Percentiles rank a stretch among this genome's conserved stretches.
Evolutionary conservation across 176 grass and related monocot genomes (phyloP).

Genomic region (Avena eriantha): DNA sequence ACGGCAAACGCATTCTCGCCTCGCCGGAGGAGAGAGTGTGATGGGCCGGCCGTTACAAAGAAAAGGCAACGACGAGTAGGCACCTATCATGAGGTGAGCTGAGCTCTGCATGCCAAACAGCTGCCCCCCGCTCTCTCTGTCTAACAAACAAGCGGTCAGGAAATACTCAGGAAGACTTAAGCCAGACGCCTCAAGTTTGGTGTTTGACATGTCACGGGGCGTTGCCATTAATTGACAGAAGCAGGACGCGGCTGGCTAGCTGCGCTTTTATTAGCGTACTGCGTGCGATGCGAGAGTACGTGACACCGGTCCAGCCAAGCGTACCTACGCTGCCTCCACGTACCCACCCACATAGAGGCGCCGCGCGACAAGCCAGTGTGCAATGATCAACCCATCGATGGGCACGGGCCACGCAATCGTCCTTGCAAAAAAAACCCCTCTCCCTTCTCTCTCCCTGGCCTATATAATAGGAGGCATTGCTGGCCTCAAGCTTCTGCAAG

Average conservation of each 20-base stretch:
- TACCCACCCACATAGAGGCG: conserved; percentile 1
- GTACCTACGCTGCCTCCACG: not conserved
- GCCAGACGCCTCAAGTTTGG: conserved; percentile 1
- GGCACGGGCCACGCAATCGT: not conserved
- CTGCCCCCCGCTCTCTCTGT: not conserved
- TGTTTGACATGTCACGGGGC: conserved; percentile 41
- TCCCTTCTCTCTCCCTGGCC: not conserved
- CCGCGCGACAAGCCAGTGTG: conserved; percentile 38
- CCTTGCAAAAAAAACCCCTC: too few relatives aligned
- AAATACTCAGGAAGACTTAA: not conserved
- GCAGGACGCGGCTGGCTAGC: not conserved
- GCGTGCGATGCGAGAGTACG: too few relatives aligned
- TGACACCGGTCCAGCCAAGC: not conserved
- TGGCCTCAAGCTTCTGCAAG: conserved; percentile 30
- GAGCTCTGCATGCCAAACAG: conserved; percentile 35
- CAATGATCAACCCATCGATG: conserved; percentile 35
- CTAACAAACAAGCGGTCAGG: conserved; percentile 16
- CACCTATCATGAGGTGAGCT: not conserved
- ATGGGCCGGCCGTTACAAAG: conserved; percentile 38
- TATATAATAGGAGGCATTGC: conserved; percentile 41
- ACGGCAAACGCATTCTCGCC: not conserved
- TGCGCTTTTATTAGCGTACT: too few relatives aligned
- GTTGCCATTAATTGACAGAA: conserved; percentile 1
- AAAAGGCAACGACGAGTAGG: conserved; percentile 14
- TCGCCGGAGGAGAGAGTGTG: not conserved